These are phyloP conservation scores for Ambrosiella beaveri DNA, from an alignment of 2,329 filamentous ascomycete genomes.

Conservation along the genomic window DNA sequence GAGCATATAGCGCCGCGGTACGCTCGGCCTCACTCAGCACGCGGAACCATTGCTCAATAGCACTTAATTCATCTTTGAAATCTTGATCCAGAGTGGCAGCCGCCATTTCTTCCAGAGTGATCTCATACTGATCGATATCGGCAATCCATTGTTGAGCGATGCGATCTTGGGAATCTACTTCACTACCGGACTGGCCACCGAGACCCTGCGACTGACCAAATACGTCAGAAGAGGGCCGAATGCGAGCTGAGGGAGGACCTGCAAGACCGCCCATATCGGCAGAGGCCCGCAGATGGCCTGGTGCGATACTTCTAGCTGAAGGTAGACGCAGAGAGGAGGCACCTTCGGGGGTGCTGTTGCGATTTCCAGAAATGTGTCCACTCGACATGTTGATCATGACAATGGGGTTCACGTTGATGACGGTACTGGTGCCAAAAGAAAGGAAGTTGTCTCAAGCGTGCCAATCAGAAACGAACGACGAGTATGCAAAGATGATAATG, in stretches of 20 bases:
- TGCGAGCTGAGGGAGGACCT: constrained; percentile 51
- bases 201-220: constrained; percentile 57
- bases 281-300: constrained; percentile 80
- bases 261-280: constrained; percentile 84
- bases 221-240: constrained; percentile 88
- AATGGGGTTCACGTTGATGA: no score
- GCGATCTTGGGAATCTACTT: constrained; percentile 74
- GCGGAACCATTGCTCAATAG: constrained; percentile 98
- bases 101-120: constrained; percentile 97
- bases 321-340: constrained; percentile 72
- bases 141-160: constrained; percentile 97
- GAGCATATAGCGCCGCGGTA: constrained; percentile 83
- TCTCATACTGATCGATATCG: constrained; percentile 97
- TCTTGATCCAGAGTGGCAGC: constrained; percentile 97
- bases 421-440: no score
- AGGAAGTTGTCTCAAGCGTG: background rate
- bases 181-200: constrained; percentile 48
- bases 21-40: constrained; percentile 93
- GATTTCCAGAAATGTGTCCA: constrained; percentile 58
- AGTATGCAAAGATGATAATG: background rate
- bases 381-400: constrained; percentile 47
- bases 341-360: constrained; percentile 93
- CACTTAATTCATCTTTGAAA: constrained; percentile 97
- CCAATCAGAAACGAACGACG: background rate
- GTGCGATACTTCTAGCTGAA: constrained; percentile 56